Evolutionary conservation across 352 stramenopile genomes (phyloP), one percentile per base, ranked within the genome.

Genomic region (Globisporangium okanoganense): DNA sequence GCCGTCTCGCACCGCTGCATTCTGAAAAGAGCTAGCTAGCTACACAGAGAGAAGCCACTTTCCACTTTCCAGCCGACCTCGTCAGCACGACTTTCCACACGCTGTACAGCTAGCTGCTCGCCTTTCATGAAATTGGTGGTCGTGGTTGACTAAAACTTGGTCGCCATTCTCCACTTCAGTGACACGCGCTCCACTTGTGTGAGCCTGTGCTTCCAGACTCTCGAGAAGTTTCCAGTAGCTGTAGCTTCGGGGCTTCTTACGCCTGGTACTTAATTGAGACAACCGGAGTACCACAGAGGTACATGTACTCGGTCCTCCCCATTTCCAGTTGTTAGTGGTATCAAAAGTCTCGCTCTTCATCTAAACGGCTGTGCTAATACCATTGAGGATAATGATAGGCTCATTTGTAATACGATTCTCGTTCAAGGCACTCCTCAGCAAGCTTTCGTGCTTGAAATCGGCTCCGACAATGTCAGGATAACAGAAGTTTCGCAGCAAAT

Each of bases 121-220:
- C n/a, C n/a, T n/a, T n/a, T n/a, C n/a, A n/a, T n/a, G n/a, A n/a
- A n/a, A n/a, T n/a, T n/a, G n/a, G n/a, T n/a, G n/a, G n/a, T n/a
- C n/a, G n/a, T n/a, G n/a, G 14, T 40, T 40, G 10, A 6, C 18
- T 24, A 38, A 9, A 48, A 8, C 25, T 53, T 65, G 51, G 35
- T 25, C 29, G 22, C n/a, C 18, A 55, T 38, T 49, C 22, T 69
- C 65, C 68, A 75, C 22, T 67, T 65, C 43, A 75, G 56, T 14
- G 65, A 70, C 9, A 60, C 9, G 12, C 68, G 65, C 3, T 53
- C 50, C 25, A 51, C 40, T 49, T 48, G 62, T 29, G 43, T n/a
- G 22, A 70, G 51, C 16, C 59, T 64, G n/a, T 62, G 29, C 31
- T 72, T 52, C 67, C 67, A 69, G 9, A 69, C 50, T 7, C 33